Percentiles rank a stretch among this genome's conserved stretches.
Evolutionary conservation across 1,139 yeast species (phyloP).

Genomic region (Nematodospora anomalae): DNA sequence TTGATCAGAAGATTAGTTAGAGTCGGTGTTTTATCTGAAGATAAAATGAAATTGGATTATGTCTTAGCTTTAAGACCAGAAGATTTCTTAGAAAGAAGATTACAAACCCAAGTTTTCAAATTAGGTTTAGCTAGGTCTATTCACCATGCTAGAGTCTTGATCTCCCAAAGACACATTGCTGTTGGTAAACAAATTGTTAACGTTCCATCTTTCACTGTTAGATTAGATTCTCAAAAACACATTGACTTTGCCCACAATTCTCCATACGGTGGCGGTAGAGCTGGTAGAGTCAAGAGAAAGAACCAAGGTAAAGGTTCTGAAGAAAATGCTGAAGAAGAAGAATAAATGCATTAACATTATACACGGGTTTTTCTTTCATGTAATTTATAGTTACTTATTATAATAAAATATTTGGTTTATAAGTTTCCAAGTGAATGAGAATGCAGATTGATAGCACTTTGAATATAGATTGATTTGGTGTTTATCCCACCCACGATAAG

Average conservation of each 20-base stretch:
- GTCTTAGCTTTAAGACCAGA: conserved; percentile 97
- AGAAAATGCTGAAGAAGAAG: conserved; percentile 66
- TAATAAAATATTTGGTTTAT: conserved; percentile 9
- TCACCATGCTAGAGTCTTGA: conserved; percentile 99
- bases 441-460: too few relatives aligned
- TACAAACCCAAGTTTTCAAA: conserved; percentile 99
- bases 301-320: conserved; percentile 76
- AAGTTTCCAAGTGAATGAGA: conserved; percentile 5
- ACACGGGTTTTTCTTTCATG: background rate
- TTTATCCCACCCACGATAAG: too few relatives aligned
- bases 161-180: conserved; percentile 98
- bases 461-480: too few relatives aligned
- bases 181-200: conserved; percentile 99
- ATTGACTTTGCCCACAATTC: conserved; percentile 98
- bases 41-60: conserved; percentile 99
- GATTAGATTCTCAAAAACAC: conserved; percentile 99
- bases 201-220: conserved; percentile 99
- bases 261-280: conserved; percentile 99
- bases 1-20: conserved; percentile 97
- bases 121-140: conserved; percentile 99
- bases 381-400: conserved; percentile 2
- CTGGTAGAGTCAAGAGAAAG: conserved; percentile 99
- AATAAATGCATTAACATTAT: conserved; percentile 9
- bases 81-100: conserved; percentile 99
- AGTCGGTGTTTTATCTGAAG: conserved; percentile 98